Evolutionary conservation across 1,284 basidiomycete species (phyloP).

Genomic region (Tylopilus microsporus): DNA sequence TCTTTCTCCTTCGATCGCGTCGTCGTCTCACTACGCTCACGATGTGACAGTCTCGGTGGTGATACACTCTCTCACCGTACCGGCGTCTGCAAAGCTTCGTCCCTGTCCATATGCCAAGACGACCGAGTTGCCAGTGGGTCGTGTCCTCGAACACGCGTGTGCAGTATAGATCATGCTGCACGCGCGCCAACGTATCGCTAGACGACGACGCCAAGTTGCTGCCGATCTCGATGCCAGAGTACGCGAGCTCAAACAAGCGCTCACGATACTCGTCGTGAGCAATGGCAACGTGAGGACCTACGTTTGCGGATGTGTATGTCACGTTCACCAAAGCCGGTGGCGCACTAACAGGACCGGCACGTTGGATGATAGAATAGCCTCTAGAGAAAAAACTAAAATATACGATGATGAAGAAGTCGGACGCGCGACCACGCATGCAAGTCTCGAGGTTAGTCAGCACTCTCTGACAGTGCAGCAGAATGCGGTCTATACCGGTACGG

Average conservation of each 20-base stretch:
- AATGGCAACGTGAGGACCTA: slow-evolving; percentile 67
- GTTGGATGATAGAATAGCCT: no score
- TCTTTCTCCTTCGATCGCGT: background rate
- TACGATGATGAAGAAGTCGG: no score
- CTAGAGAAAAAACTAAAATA: no score
- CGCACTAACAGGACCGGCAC: no score
- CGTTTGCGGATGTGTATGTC: slow-evolving; percentile 45
- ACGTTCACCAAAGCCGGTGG: no score
- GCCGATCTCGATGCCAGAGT: slow-evolving; percentile 58
- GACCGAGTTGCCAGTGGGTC: slow-evolving; percentile 42
- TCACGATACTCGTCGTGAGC: slow-evolving; percentile 59
- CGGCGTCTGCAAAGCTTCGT: slow-evolving; percentile 62
- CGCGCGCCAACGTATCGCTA: slow-evolving; percentile 64
- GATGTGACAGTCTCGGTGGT: slow-evolving; percentile 47
- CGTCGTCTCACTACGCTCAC: no score
- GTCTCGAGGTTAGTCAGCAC: no score
- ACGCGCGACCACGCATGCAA: no score
- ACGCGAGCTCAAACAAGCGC: slow-evolving; percentile 46
- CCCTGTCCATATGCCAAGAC: slow-evolving; percentile 50
- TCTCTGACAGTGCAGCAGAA: slow-evolving; percentile 35
- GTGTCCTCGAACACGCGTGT: slow-evolving; percentile 55
- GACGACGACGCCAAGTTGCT: slow-evolving; percentile 59
- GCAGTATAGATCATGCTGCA: slow-evolving; percentile 67
- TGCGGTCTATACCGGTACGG: slow-evolving; percentile 53
- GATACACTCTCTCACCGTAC: slow-evolving; percentile 53